These are phyloP conservation scores for Eutypella sp. DNA, from an alignment of 2,329 filamentous ascomycete genomes.

Conservation along the genomic window DNA sequence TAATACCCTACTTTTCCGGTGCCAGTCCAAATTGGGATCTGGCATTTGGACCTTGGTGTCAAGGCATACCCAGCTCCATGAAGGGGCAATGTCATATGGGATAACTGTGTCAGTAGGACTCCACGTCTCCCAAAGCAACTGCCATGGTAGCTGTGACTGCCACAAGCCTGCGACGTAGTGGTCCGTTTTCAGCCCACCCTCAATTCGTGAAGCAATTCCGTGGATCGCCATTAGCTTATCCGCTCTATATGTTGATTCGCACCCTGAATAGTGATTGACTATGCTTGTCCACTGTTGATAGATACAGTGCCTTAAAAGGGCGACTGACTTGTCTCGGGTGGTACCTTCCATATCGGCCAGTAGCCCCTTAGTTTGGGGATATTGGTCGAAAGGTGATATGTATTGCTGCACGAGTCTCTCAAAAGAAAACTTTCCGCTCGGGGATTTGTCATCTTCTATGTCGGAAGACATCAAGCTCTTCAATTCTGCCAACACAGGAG, in stretches of 20 bases:
- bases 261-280: neutral
- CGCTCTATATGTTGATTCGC: constrained; percentile 1
- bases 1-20: neutral
- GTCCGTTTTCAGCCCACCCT: constrained; percentile 2
- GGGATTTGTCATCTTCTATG: too few relatives aligned
- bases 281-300: constrained; percentile 4
- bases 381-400: too few relatives aligned
- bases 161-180: constrained; percentile 4
- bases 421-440: too few relatives aligned
- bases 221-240: constrained; percentile 5
- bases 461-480: too few relatives aligned
- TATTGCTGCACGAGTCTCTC: too few relatives aligned
- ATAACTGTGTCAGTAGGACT: neutral
- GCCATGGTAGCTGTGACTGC: constrained; percentile 3
- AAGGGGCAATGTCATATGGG: constrained; percentile 1
- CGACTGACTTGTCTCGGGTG: neutral
- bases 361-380: too few relatives aligned
- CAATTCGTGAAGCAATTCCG: constrained; percentile 2
- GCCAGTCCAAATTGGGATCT: neutral
- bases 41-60: neutral
- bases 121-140: constrained; percentile 1
- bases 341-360: neutral
- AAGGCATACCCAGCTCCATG: constrained; percentile 6
- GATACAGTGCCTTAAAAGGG: constrained; percentile 1
- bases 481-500: too few relatives aligned